Evolutionary conservation across 176 grass and related monocot genomes (phyloP).

Genomic region (Bothriochloa decipiens): DNA sequence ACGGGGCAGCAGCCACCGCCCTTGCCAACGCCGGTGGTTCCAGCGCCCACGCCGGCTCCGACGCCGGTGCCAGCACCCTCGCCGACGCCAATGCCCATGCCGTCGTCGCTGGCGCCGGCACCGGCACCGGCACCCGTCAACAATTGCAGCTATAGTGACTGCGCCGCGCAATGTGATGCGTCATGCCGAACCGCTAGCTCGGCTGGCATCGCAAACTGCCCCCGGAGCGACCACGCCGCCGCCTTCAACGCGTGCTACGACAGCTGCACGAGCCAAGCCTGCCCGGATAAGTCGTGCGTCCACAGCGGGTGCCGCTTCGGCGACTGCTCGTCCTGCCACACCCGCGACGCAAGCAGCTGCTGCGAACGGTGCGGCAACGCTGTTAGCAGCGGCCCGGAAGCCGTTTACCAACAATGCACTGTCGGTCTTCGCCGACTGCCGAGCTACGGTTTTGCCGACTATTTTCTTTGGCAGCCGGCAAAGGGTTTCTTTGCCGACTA

Average conservation of each 20-base stretch:
- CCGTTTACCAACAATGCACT: too few relatives aligned
- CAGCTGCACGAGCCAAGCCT: neutral
- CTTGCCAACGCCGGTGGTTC: too few relatives aligned
- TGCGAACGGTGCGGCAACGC: neutral
- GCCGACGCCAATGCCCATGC: rapidly evolving
- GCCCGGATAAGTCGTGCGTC: neutral
- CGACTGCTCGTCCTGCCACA: neutral
- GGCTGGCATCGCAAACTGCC: neutral
- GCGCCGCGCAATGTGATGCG: neutral
- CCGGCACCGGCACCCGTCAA: too few relatives aligned
- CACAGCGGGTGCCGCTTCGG: neutral
- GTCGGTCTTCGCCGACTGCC: too few relatives aligned
- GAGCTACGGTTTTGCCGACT: too few relatives aligned
- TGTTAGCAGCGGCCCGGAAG: neutral
- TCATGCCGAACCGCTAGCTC: neutral
- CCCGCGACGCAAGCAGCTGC: neutral
- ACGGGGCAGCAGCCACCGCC: too few relatives aligned
- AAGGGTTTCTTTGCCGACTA: too few relatives aligned
- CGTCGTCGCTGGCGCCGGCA: neutral
- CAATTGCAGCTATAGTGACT: neutral
- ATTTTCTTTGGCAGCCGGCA: too few relatives aligned
- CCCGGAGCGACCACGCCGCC: rapidly evolving
- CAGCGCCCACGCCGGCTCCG: too few relatives aligned
- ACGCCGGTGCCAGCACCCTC: rapidly evolving
- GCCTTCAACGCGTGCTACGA: neutral